Evolutionary conservation across 1,284 basidiomycete genomes (phyloP).

Genomic region (Boletus semigastroideus): DNA sequence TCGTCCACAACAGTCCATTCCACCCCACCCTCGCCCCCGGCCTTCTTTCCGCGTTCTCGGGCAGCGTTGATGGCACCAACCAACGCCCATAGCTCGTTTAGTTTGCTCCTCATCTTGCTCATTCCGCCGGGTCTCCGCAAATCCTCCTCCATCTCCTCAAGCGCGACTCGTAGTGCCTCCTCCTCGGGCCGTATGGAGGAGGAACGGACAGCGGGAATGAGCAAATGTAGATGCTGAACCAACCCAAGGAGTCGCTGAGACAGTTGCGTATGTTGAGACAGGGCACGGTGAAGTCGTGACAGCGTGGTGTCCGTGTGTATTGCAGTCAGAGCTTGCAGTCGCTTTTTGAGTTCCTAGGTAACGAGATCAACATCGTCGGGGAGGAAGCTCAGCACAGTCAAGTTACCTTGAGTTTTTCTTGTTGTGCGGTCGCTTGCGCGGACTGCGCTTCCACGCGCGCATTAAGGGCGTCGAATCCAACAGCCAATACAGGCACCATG

Average conservation of each 20-base stretch:
- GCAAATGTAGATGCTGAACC: constrained; percentile 74
- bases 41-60: constrained; percentile 51
- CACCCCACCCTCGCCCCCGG: constrained; percentile 38
- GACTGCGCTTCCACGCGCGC: constrained; percentile 80
- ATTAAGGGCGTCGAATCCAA: constrained; percentile 82
- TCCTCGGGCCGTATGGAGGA: constrained; percentile 83
- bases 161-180: constrained; percentile 62
- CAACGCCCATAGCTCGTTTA: constrained; percentile 85
- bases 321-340: constrained; percentile 62
- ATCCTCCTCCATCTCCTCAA: constrained; percentile 79
- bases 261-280: constrained; percentile 70
- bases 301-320: constrained; percentile 70
- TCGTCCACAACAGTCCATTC: constrained; percentile 88
- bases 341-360: constrained; percentile 63
- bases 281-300: constrained; percentile 65
- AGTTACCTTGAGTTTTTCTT: constrained; percentile 63
- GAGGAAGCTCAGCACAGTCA: neutral
- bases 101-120: constrained; percentile 66
- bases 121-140: constrained; percentile 51
- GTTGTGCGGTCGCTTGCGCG: constrained; percentile 66
- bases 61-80: constrained; percentile 76
- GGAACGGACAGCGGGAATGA: constrained; percentile 77
- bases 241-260: constrained; percentile 74
- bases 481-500: constrained; percentile 79
- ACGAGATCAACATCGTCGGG: constrained; percentile 2